Evolutionary conservation across 2,329 filamentous ascomycete genomes (phyloP).

Genomic region (Clarireedia hainanense): DNA sequence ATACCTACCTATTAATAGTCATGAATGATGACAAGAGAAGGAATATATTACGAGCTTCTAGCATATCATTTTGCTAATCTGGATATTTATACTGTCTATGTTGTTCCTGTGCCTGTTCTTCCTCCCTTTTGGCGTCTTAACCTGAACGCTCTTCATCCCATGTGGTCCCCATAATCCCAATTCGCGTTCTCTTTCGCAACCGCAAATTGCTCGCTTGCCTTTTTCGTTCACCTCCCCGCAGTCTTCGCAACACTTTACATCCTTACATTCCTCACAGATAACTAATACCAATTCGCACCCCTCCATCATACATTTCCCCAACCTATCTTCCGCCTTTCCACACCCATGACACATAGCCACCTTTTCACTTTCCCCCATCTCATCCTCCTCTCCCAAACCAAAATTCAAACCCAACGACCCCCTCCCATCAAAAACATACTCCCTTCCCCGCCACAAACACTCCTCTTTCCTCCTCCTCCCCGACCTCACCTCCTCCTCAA

Average conservation of each 20-base stretch:
- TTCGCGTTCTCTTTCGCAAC: slow-evolving; percentile 27
- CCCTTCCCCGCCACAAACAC: slow-evolving; percentile 26
- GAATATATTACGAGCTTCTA: too few species aligned
- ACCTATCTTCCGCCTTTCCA: slow-evolving; percentile 15
- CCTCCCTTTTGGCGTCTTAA: slow-evolving; percentile 15
- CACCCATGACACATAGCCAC: slow-evolving; percentile 27
- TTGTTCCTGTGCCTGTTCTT: slow-evolving; percentile 8
- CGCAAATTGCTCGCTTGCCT: slow-evolving; percentile 20
- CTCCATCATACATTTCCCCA: slow-evolving; percentile 26
- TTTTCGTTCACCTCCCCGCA: slow-evolving; percentile 20
- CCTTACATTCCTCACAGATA: slow-evolving; percentile 24
- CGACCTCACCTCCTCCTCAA: slow-evolving; percentile 26
- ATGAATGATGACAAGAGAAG: too few species aligned
- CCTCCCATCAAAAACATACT: slow-evolving; percentile 30
- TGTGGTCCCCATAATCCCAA: slow-evolving; percentile 24
- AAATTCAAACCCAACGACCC: slow-evolving; percentile 21
- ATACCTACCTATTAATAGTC: too few species aligned
- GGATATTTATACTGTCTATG: slow-evolving; percentile 15
- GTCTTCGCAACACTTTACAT: slow-evolving; percentile 23
- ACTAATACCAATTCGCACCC: slow-evolving; percentile 29
- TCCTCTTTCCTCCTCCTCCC: slow-evolving; percentile 23
- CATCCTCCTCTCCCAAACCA: neutral
- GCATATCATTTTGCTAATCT: too few species aligned
- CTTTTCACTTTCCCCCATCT: slow-evolving; percentile 9
- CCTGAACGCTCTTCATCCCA: slow-evolving; percentile 5